Evolutionary conservation across 805 yeast genomes (phyloP), one percentile per base, ranked within the genome.

Genomic region (Ascoidea rubescens): DNA sequence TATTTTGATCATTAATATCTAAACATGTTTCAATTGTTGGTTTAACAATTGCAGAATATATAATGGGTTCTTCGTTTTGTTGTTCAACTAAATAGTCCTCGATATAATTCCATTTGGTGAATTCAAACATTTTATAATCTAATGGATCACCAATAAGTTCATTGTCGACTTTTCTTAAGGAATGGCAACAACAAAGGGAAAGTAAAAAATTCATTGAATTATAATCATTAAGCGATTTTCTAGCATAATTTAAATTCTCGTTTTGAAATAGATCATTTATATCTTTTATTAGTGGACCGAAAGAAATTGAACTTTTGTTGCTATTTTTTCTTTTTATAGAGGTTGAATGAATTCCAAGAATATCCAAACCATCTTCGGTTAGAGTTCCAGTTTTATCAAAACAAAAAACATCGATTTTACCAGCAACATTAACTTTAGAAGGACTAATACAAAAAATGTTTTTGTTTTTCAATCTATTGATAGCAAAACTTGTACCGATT

Each of bases 341-440:
- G 4, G 64, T 62, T 8, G 68, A 58, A 53, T 77, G 82, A n/a
- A 80, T 73, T 5, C 87, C 85, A 60, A 89, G 71, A 2, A 93
- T 87, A 64, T 91, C 98, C 44, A 93, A 71, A 0, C 98, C 98
- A 64, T 93, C 99, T 62, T 93, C 98, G 0, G 99, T 93, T 56
- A 93, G 71, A 0, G 99, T 93, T 2, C 99, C 99, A 0, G 99
- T 93, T 63, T 93, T 93, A 69, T 93, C 99, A 66, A 93, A 93
- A 61, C 96, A 89, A 62, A 88, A 72, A 4, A 87, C 79, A 62
- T 91, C 97, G 31, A 93, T 64, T 59, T 93, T 89, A 7, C 99
- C 99, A 43, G 96, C 96, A n/a, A 93, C 82, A 62, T 93, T 93
- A 48, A 95, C 93, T 55, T 96, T 76, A 1, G 93, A 87, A 2